Percentiles rank a stretch among this genome's conserved stretches.
Evolutionary conservation across 2,329 filamentous ascomycete species (phyloP).

Genomic region (Ramularia endophylla): DNA sequence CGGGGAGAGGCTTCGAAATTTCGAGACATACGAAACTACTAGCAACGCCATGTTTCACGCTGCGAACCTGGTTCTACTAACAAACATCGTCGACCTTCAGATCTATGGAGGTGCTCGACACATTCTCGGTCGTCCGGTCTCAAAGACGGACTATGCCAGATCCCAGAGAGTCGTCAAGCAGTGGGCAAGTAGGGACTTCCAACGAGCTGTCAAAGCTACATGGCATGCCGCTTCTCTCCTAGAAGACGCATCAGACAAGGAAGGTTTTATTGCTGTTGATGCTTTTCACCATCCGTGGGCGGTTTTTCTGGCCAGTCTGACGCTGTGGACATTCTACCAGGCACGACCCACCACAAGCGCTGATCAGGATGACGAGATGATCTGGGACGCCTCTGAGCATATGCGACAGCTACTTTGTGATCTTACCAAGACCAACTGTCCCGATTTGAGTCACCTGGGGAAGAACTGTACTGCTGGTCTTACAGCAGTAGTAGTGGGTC

Average conservation of each 20-base stretch:
- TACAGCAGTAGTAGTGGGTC: constrained; percentile 50
- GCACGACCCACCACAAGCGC: constrained; percentile 19
- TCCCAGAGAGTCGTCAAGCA: constrained; percentile 48
- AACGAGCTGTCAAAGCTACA: constrained; percentile 39
- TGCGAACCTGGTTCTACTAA: constrained; percentile 51
- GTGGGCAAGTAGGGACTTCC: constrained; percentile 38
- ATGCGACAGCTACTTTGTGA: constrained; percentile 41
- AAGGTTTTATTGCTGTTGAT: constrained; percentile 43
- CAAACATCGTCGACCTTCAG: constrained; percentile 56
- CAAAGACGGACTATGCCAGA: constrained; percentile 44
- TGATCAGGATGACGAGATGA: constrained; percentile 29
- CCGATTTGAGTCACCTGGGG: constrained; percentile 31
- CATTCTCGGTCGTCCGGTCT: constrained; percentile 53
- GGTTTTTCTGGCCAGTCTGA: constrained; percentile 53
- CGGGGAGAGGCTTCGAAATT: constrained; percentile 37
- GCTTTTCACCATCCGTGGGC: constrained; percentile 59
- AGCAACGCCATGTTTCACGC: constrained; percentile 54
- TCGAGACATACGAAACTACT: constrained; percentile 44
- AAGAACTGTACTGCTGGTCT: constrained; percentile 48
- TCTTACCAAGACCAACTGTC: constrained; percentile 35
- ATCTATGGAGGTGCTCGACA: constrained; percentile 56
- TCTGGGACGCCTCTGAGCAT: constrained; percentile 45
- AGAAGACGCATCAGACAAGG: constrained; percentile 44
- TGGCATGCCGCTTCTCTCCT: constrained; percentile 52
- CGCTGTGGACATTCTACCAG: constrained; percentile 54